A percentile compares a stretch with the other conserved stretches of the same genome.
Conservation (phyloP, 768 basidiomycete genomes). For the Rhodotorula kratochvilovae region DNA sequence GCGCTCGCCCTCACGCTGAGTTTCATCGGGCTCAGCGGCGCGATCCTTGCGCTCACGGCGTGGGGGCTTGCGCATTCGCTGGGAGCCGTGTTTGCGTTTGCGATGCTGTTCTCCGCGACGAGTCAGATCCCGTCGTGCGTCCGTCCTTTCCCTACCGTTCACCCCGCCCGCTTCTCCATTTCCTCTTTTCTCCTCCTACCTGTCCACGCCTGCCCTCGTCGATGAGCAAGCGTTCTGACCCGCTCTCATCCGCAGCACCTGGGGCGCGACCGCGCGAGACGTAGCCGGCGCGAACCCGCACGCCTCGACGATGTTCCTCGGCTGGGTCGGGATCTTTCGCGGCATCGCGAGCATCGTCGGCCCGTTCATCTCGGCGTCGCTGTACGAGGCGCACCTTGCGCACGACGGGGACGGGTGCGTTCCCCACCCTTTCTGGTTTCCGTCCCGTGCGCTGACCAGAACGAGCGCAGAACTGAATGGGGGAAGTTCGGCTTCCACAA, state of each 20-base stretch:
- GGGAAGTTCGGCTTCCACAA: conserved; percentile 17
- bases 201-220: too few species aligned
- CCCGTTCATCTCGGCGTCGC: conserved; percentile 7
- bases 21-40: conserved; percentile 7
- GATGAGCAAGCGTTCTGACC: too few species aligned
- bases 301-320: conserved; percentile 16
- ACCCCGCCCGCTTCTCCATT: too few species aligned
- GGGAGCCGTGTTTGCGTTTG: conserved; percentile 23
- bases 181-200: too few species aligned
- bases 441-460: background rate
- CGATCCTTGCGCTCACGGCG: background rate
- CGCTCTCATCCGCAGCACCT: background rate
- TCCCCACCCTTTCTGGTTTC: background rate
- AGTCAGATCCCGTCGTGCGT: conserved; percentile 14
- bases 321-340: conserved; percentile 14
- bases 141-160: background rate
- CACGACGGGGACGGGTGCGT: conserved; percentile 1
- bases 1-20: background rate
- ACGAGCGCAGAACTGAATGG: background rate
- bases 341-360: conserved; percentile 26
- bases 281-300: conserved; percentile 26
- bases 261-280: conserved; percentile 1
- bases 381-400: conserved; percentile 11
- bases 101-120: conserved; percentile 3
- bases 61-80: conserved; percentile 12